These are phyloP conservation scores for Davidsoniella neocaledoniae DNA, from an alignment of 2,329 filamentous ascomycete species.

Conservation along the genomic window DNA sequence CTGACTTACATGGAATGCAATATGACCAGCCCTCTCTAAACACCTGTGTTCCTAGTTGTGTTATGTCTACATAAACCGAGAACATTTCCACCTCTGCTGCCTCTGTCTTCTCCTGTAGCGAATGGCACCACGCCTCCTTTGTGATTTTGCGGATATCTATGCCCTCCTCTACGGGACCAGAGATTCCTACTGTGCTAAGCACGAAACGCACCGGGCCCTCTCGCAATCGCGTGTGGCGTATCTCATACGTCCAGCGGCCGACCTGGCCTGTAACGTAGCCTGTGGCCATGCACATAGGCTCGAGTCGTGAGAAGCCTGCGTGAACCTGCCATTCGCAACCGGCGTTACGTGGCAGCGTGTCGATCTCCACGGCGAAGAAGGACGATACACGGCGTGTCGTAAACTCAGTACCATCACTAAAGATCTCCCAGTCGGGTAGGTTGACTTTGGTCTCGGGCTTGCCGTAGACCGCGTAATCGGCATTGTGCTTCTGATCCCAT, in stretches of 20 bases:
- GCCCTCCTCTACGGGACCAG: slow-evolving; percentile 6
- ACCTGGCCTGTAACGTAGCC: slow-evolving; percentile 2
- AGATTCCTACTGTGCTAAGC: slow-evolving; percentile 2
- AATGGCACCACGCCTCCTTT: slow-evolving; percentile 14
- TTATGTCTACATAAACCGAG: slow-evolving; percentile 20
- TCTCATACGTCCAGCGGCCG: slow-evolving; percentile 6
- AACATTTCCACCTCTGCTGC: slow-evolving; percentile 5
- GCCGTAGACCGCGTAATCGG: slow-evolving; percentile 28
- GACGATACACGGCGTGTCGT: slow-evolving; percentile 35
- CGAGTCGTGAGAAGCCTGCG: slow-evolving; percentile 32
- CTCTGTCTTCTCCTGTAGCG: slow-evolving; percentile 16
- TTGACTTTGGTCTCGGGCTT: slow-evolving; percentile 16
- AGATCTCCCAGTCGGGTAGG: slow-evolving; percentile 35
- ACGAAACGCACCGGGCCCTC: slow-evolving; percentile 8
- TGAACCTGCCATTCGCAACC: slow-evolving; percentile 73
- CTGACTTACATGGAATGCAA: slow-evolving; percentile 22
- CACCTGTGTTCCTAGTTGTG: slow-evolving; percentile 16
- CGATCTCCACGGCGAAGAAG: slow-evolving; percentile 59
- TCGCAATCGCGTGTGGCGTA: slow-evolving; percentile 7
- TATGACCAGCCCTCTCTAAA: slow-evolving; percentile 11
- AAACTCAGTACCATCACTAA: slow-evolving; percentile 23
- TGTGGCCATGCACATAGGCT: slow-evolving; percentile 8
- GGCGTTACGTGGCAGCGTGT: slow-evolving; percentile 55
- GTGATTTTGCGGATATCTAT: slow-evolving; percentile 9
- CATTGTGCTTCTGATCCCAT: slow-evolving; percentile 49